Base-by-base conservation (phyloP, 140 eudicot genomes). In the Senecio squalidus region DNA sequence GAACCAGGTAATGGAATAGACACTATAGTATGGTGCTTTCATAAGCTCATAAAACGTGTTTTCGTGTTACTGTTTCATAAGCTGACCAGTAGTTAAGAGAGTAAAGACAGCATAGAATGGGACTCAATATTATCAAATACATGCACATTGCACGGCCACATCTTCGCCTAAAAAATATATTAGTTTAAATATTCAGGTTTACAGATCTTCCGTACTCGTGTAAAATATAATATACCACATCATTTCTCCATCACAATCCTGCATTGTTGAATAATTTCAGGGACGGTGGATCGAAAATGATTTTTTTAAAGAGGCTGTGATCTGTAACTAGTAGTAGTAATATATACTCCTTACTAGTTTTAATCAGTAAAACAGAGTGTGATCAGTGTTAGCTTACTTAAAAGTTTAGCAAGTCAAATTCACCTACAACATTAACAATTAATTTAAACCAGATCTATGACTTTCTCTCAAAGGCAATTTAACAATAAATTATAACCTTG, bases 51-150 rank as follows among this genome's bases (percentile, higher is more conserved):
- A 58, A 46, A 40, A 68, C 36, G 64, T 60, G 62, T 60, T 58
- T 61, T n/a, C 47, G 29, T 71, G 50, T 49, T 46, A 55, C 55
- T 17, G n/a, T n/a, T 13, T 14, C 63, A 53, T 57, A 66, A 17
- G 50, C 54, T 69, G 61, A 58, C 60, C 54, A 39, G 60, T 48
- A 30, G 70, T 61, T 38, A 28, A n/a, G 38, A 29, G 61, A 73
- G 67, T 60, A 28, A 39, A 47, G 64, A 72, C 83, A 70, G 11
- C 78, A 54, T 62, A 64, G 69, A 28, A 72, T 80, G 82, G 79
- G 82, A 53, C 30, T 68, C 51, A 43, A 57, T 69, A 38, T 61
- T 13, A 44, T 50, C n/a, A 45, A 39, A 58, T 67, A 38, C 71
- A 48, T 60, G 68, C 72, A 66, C 63, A 63, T 54, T 55, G 54